A percentile compares a stretch with the other conserved stretches of the same genome.
These are phyloP conservation scores for Begonia masoniana DNA, from an alignment of 306 rosid species.

Conservation along the genomic window DNA sequence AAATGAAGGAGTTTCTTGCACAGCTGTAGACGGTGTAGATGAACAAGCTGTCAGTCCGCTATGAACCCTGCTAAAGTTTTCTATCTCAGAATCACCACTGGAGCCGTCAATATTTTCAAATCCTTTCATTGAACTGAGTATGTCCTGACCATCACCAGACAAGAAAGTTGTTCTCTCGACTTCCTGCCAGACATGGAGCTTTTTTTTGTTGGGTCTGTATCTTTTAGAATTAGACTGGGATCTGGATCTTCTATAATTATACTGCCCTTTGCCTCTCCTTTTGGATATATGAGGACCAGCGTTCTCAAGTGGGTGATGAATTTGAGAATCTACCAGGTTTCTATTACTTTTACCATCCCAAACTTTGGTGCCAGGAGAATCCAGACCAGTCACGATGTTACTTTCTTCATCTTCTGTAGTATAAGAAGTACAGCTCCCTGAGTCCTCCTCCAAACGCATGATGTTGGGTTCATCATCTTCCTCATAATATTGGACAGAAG, in stretches of 20 bases:
- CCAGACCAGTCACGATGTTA: slow-evolving; percentile 64
- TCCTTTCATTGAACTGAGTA: slow-evolving; percentile 46
- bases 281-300: slow-evolving; percentile 33
- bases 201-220: slow-evolving; percentile 38
- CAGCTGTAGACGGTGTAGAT: slow-evolving; percentile 43
- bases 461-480: slow-evolving; percentile 31
- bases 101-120: slow-evolving; percentile 39
- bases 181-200: slow-evolving; percentile 65
- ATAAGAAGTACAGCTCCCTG: slow-evolving; percentile 65
- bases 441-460: slow-evolving; percentile 31
- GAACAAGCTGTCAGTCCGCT: slow-evolving; percentile 90
- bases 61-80: slow-evolving; percentile 54
- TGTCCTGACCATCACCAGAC: slow-evolving; percentile 95
- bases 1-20: slow-evolving; percentile 37
- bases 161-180: slow-evolving; percentile 87
- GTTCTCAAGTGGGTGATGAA: slow-evolving; percentile 97
- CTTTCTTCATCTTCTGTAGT: slow-evolving; percentile 78
- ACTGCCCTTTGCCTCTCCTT: slow-evolving; percentile 43
- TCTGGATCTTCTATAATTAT: slow-evolving; percentile 28
- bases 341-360: slow-evolving; percentile 89
- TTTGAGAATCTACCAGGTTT: slow-evolving; percentile 46
- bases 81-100: slow-evolving; percentile 61
- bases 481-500: slow-evolving; percentile 23
- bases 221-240: slow-evolving; percentile 51
- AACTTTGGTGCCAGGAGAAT: slow-evolving; percentile 89